Evolutionary conservation across 441 rosid genomes (phyloP).

Genomic region (Croton setiger): DNA sequence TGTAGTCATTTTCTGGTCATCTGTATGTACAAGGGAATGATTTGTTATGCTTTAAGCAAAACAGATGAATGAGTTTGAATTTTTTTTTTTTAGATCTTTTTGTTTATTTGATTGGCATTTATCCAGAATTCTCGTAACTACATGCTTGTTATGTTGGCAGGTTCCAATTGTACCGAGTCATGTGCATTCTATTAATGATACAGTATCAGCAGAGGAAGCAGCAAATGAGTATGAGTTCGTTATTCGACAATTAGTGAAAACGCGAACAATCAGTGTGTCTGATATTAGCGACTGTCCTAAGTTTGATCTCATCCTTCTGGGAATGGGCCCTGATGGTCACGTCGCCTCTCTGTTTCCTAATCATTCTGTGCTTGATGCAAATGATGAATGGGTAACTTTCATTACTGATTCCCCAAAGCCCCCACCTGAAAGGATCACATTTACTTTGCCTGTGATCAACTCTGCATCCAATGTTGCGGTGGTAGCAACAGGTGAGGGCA

Average conservation of each 20-base stretch:
- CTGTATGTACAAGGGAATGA: background rate
- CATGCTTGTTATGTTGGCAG: slow-evolving; percentile 33
- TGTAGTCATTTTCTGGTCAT: background rate
- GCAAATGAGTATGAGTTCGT: slow-evolving; percentile 68
- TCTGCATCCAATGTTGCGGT: slow-evolving; percentile 74
- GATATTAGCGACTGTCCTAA: slow-evolving; percentile 79
- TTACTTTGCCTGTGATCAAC: slow-evolving; percentile 90
- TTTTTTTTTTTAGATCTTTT: background rate
- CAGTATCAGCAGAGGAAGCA: slow-evolving; percentile 85
- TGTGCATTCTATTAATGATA: slow-evolving; percentile 74
- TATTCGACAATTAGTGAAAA: slow-evolving; percentile 69
- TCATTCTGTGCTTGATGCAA: slow-evolving; percentile 56
- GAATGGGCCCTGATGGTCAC: slow-evolving; percentile 90
- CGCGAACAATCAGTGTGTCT: slow-evolving; percentile 62
- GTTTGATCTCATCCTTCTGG: slow-evolving; percentile 88
- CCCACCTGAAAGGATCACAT: slow-evolving; percentile 91
- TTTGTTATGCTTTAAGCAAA: background rate
- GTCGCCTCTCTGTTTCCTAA: slow-evolving; percentile 84
- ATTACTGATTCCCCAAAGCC: slow-evolving; percentile 75
- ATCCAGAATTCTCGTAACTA: slow-evolving; percentile 18
- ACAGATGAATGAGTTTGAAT: background rate
- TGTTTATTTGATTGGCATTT: background rate
- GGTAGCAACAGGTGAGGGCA: slow-evolving; percentile 70
- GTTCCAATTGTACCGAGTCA: slow-evolving; percentile 74
- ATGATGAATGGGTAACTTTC: slow-evolving; percentile 73